Evolutionary conservation across 164 flowering plant genomes (phyloP), one percentile per base, ranked within the genome.

Genomic region (Macadamia tetraphylla): DNA sequence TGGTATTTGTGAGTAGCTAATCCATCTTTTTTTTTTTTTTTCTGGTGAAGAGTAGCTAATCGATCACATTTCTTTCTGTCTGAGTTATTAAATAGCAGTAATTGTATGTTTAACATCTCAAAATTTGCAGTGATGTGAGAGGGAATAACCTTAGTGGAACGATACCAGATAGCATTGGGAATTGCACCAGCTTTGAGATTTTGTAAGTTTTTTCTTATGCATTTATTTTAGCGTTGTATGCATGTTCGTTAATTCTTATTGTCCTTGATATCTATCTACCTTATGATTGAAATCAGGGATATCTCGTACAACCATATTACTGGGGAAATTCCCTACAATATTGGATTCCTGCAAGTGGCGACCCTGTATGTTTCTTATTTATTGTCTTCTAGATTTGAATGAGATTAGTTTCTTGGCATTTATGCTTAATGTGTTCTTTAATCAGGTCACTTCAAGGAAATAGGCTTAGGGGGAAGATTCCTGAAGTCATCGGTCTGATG

Each of bases 281-380:
- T 35, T 35, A 5, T 35, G 18, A 15, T 63, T 49, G 53, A 81
- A 46, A 46, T 46, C 51, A 94, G 98, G 84, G 98, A 94, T 74
- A 78, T 94, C 49, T 91, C 98, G 1, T 94, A 91, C 82, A 94
- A 94, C 75, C 86, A 89, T 78, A 87, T 94, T 30, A 81, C 86
- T 3, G 98, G 98, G 23, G 91, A 85, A 75, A 89, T 94, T 73
- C 98, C 98, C 2, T 94, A 86, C 82, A 94, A 91, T 61, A 87
- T 94, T 78, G 98, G 97, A 2, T 94, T 91, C 68, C 78, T 94
- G 7, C 97, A 94, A 89, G 97, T 94, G 14, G 98, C 98, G 40
- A 94, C 98, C 1, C 67, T 94, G 98, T 94, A 78, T 72, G 94
- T 18, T 44, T 9, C 69, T 11, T 64, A 29, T n/a, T 59, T 8